Base-by-base conservation (phyloP, 1,284 basidiomycete species). In the Apiotrichum gracile region DNA sequence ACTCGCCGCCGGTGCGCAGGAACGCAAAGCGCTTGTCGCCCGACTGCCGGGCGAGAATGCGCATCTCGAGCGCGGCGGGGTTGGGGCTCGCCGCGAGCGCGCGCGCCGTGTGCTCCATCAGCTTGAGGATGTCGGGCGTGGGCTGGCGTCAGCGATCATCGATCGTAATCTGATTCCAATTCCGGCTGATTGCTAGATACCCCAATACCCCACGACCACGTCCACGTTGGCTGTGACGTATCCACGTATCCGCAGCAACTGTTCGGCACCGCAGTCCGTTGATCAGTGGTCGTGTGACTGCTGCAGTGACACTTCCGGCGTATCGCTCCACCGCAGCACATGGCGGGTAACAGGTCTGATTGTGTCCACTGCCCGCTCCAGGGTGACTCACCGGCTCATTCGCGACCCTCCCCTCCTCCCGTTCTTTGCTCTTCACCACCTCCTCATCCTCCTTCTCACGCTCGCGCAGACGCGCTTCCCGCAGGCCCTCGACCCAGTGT, bases 1-100 rank as follows among this genome's bases (percentile, higher is more conserved):
- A 91, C 27, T 85, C 76, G 1, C 88, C 88, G 19, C 39, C 52
- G 8, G 49, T 21, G 4, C 83, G 80, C 34, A 93, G 72, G 68
- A 92, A 93, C 0, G 84, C 82, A 65, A 93, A 91, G 1, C 82
- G 62, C 65, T 77, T 67, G 84, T 89, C 59, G 68, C 53, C 76
- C 0, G 87, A 84, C 63, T 92, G 83, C 62, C 92, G 89, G 6
- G 89, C 84, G 5, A 92, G 76, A 55, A 93, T 91, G n/a, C 88
- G 82, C 80, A 89, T 84, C 71, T 91, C 88, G 16, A 92, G 78
- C 57, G 88, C 82, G 0, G 83, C 81, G 6, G 86, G 80, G 63
- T 91, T 89, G 4, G 83, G 82, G 0, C 88, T 86, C 5, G 79
- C 74, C 13, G 80, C 66, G 16, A 92, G 68, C 58, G 88, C 84